Evolutionary conservation across 2,329 filamentous ascomycete species (phyloP).

Genomic region (Sporothrix dimorphospora): DNA sequence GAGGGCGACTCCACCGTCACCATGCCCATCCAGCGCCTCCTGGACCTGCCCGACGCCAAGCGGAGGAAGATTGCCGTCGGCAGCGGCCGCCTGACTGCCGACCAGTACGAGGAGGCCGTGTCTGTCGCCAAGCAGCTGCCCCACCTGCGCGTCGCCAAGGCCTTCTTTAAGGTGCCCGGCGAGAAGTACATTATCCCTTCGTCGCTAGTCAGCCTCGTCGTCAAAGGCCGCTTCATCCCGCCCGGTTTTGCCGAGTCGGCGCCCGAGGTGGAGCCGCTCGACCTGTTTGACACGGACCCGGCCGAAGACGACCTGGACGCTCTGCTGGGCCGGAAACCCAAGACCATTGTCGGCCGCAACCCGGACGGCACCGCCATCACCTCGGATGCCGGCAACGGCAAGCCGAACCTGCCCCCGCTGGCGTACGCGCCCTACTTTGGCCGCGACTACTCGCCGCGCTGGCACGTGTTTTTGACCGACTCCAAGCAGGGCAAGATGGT

Average conservation of each 20-base stretch:
- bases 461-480: conserved; percentile 94
- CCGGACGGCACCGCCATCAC: conserved; percentile 59
- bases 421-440: conserved; percentile 88
- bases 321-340: conserved; percentile 71
- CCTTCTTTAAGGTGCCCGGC: conserved; percentile 97
- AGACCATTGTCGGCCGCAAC: conserved; percentile 63
- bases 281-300: conserved; percentile 88
- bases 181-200: conserved; percentile 91
- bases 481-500: conserved; percentile 94
- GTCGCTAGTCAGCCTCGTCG: conserved; percentile 88
- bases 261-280: conserved; percentile 73
- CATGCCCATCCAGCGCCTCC: conserved; percentile 81
- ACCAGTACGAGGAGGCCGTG: conserved; percentile 76
- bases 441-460: conserved; percentile 84
- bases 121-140: conserved; percentile 82
- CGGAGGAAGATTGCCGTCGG: conserved; percentile 73
- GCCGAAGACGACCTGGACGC: conserved; percentile 91
- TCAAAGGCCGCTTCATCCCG: conserved; percentile 93
- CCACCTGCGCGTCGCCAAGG: conserved; percentile 80
- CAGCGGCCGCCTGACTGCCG: conserved; percentile 69
- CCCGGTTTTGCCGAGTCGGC: conserved; percentile 73
- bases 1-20: conserved; percentile 77
- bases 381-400: conserved; percentile 57
- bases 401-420: conserved; percentile 77
- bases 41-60: conserved; percentile 77